Conservation (phyloP, 805 yeast genomes). For the Saccharomyces kudriavzevii region DNA sequence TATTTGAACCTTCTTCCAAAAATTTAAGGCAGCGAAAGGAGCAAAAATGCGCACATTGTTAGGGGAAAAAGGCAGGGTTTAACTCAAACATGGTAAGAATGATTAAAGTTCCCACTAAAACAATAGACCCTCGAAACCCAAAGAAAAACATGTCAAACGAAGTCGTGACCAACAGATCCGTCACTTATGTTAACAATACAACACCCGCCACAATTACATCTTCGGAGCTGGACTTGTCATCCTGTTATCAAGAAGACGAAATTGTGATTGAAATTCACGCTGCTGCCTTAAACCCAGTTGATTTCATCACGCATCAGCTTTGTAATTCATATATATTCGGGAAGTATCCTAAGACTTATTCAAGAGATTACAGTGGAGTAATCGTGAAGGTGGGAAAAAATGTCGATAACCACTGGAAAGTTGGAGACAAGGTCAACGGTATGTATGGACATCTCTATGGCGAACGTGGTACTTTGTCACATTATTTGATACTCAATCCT, state of each 20-base stretch:
- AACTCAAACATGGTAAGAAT: too few species aligned
- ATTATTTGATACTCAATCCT: constrained; percentile 39
- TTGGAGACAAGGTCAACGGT: constrained; percentile 28
- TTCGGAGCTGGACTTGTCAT: constrained; percentile 19
- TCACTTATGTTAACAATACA: constrained; percentile 15
- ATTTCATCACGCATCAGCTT: constrained; percentile 12
- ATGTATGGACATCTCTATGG: constrained; percentile 16
- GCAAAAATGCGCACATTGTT: background rate
- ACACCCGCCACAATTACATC: constrained; percentile 15
- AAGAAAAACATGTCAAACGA: background rate
- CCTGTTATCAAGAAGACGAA: constrained; percentile 18
- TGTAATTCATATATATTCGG: constrained; percentile 8
- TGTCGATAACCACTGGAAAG: constrained; percentile 11
- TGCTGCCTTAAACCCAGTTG: constrained; percentile 29
- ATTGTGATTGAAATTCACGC: constrained; percentile 25
- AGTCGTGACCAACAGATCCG: constrained; percentile 18
- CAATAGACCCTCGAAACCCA: background rate
- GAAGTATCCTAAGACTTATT: constrained; percentile 14
- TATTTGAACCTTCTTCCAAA: too few species aligned
- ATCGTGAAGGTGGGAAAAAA: constrained; percentile 22
- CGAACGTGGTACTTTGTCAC: constrained; percentile 37
- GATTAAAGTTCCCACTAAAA: background rate
- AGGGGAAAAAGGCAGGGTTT: background rate
- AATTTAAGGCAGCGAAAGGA: too few species aligned
- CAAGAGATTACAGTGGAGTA: constrained; percentile 26